Conservation (phyloP, 2,329 filamentous ascomycete genomes). For the Pseudogymnoascus sp. region DNA sequence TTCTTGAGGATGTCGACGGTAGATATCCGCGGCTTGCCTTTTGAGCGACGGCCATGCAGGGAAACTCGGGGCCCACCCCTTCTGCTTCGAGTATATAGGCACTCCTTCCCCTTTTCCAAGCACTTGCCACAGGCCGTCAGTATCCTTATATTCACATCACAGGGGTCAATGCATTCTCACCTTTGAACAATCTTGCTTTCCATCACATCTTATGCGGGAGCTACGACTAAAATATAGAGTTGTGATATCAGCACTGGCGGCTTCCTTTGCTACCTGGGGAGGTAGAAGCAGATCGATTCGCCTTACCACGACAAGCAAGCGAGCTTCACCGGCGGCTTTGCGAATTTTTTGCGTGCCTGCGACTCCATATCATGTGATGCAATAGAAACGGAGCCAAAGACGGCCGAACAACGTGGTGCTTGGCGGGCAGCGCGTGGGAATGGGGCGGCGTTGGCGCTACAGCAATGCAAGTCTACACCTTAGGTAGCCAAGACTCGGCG, state of each 20-base stretch:
- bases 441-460: neutral
- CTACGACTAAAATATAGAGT: slow-evolving; percentile 31
- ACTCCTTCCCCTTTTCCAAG: slow-evolving; percentile 23
- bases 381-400: neutral
- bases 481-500: neutral
- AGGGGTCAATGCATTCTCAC: slow-evolving; percentile 26
- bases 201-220: slow-evolving; percentile 40
- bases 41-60: slow-evolving; percentile 13
- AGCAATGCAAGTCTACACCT: neutral
- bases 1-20: slow-evolving; percentile 17
- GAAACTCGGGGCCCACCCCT: slow-evolving; percentile 24
- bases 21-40: neutral
- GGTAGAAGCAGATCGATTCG: neutral
- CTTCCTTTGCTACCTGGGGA: neutral
- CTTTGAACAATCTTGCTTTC: slow-evolving; percentile 36
- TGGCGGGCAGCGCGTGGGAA: neutral
- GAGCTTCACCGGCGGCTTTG: slow-evolving; percentile 39
- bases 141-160: slow-evolving; percentile 9
- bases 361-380: slow-evolving; percentile 1
- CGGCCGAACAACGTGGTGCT: neutral
- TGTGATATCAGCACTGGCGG: slow-evolving; percentile 7
- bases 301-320: slow-evolving; percentile 44
- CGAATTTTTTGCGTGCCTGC: slow-evolving; percentile 22
- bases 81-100: slow-evolving; percentile 24
- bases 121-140: slow-evolving; percentile 20